phyloP scores from a whole-genome alignment of 78 protist species.

The Salpingoeca rosetta region DNA sequence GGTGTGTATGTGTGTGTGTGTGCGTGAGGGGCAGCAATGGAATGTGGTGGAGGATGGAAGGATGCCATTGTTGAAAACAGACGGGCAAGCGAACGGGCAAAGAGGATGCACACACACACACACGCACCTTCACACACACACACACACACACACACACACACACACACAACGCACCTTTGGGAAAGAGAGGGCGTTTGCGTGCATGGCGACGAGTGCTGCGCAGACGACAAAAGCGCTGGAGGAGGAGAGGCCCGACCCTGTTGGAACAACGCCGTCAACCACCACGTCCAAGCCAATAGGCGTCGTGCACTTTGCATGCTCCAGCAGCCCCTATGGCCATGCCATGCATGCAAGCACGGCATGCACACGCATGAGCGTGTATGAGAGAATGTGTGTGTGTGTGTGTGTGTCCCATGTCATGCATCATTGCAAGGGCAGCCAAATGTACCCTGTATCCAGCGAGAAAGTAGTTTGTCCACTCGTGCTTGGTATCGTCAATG shows the following conservation, averaged over 20 bases:
- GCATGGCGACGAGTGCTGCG: background rate
- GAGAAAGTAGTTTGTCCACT: background rate
- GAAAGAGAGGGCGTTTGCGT: background rate
- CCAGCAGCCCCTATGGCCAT: background rate
- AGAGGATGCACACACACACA: too few species aligned
- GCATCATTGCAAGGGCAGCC: background rate
- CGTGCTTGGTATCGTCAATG: background rate
- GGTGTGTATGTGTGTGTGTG: background rate
- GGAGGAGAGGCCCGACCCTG: slow-evolving; percentile 20
- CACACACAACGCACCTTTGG: background rate
- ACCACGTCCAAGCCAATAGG: background rate
- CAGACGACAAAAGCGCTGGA: slow-evolving; percentile 15
- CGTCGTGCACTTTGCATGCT: background rate
- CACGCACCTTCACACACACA: too few species aligned
- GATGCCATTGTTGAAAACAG: too few species aligned
- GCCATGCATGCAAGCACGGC: background rate
- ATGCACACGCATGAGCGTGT: too few species aligned
- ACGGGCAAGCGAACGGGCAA: too few species aligned
- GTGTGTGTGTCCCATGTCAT: too few species aligned
- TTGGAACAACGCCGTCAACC: slow-evolving; percentile 10
- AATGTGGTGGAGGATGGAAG: too few species aligned
- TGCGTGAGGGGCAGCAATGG: too few species aligned
- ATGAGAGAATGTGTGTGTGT: too few species aligned
- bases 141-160: background rate
- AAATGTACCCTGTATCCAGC: background rate